Percentiles rank a stretch among this genome's conserved stretches.
Evolutionary conservation across 2,329 filamentous ascomycete genomes (phyloP).

Genomic region (Talaromyces pinophilus): DNA sequence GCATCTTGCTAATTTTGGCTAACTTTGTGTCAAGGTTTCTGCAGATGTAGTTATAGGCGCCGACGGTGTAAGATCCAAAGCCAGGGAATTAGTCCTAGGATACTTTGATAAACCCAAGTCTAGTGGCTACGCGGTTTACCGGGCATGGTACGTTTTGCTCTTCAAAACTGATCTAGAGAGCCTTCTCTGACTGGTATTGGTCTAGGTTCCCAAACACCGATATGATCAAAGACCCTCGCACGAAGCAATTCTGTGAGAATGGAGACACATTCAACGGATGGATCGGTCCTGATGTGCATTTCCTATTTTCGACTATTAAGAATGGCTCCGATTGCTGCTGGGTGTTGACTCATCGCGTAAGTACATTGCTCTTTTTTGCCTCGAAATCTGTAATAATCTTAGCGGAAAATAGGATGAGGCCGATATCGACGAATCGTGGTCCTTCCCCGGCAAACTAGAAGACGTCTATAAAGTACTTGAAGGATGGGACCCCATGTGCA

Average conservation of each 20-base stretch:
- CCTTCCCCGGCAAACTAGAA: conserved; percentile 54
- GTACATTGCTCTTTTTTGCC: not conserved
- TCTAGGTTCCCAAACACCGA: conserved; percentile 28
- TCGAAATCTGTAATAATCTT: not conserved
- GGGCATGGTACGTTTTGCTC: not conserved
- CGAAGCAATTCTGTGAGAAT: conserved; percentile 54
- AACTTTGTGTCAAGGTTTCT: conserved; percentile 7
- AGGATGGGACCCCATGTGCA: conserved; percentile 53
- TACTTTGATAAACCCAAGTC: conserved; percentile 39
- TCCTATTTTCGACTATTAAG: conserved; percentile 55
- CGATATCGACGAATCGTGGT: conserved; percentile 59
- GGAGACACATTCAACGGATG: conserved; percentile 56
- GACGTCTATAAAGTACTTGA: conserved; percentile 56
- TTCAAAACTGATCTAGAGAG: no score
- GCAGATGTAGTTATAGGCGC: conserved; percentile 57
- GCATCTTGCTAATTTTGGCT: no score
- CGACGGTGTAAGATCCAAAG: conserved; percentile 58
- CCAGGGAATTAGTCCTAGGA: conserved; percentile 50
- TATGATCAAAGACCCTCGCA: conserved; percentile 29
- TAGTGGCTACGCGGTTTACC: conserved; percentile 33
- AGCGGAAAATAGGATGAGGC: conserved; percentile 46
- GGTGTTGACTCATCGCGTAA: conserved; percentile 57
- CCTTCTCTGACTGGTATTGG: not conserved
- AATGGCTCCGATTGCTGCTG: conserved; percentile 56
- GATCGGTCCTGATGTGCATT: conserved; percentile 51